These are phyloP conservation scores for Leccinum barrowsii DNA, from an alignment of 768 basidiomycete genomes.

Conservation along the genomic window DNA sequence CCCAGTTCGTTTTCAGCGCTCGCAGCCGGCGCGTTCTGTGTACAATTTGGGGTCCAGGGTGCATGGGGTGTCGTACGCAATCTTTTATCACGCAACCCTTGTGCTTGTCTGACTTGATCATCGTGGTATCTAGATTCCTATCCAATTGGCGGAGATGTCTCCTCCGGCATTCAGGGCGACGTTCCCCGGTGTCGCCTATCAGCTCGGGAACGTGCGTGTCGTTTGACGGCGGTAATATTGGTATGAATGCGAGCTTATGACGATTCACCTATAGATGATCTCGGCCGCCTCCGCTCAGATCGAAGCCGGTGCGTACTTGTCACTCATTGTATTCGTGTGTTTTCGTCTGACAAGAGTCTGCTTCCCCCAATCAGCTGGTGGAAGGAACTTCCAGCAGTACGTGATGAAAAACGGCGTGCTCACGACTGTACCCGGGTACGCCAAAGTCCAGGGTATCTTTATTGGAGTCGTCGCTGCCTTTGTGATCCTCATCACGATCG, in stretches of 20 bases:
- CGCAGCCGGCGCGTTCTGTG: slow-evolving; percentile 79
- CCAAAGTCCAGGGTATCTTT: slow-evolving; percentile 80
- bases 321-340: not conserved
- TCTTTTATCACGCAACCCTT: not conserved
- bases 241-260: not conserved
- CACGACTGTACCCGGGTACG: slow-evolving; percentile 58
- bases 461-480: slow-evolving; percentile 80
- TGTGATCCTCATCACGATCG: slow-evolving; percentile 66
- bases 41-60: slow-evolving; percentile 87
- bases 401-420: slow-evolving; percentile 39
- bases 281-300: slow-evolving; percentile 77
- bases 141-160: slow-evolving; percentile 79
- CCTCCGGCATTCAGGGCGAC: slow-evolving; percentile 88
- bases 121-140: slow-evolving; percentile 47
- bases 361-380: slow-evolving; percentile 48
- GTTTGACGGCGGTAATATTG: not conserved
- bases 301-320: slow-evolving; percentile 54
- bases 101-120: not conserved
- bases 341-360: not conserved
- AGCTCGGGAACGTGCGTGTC: slow-evolving; percentile 61
- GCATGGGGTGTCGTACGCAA: slow-evolving; percentile 80
- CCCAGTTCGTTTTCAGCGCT: slow-evolving; percentile 66
- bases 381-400: slow-evolving; percentile 50
- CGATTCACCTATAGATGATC: slow-evolving; percentile 43
- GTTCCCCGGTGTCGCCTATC: slow-evolving; percentile 84